These are phyloP conservation scores for Salix arbutifolia DNA, from an alignment of 345 rosid species.

Conservation along the genomic window DNA sequence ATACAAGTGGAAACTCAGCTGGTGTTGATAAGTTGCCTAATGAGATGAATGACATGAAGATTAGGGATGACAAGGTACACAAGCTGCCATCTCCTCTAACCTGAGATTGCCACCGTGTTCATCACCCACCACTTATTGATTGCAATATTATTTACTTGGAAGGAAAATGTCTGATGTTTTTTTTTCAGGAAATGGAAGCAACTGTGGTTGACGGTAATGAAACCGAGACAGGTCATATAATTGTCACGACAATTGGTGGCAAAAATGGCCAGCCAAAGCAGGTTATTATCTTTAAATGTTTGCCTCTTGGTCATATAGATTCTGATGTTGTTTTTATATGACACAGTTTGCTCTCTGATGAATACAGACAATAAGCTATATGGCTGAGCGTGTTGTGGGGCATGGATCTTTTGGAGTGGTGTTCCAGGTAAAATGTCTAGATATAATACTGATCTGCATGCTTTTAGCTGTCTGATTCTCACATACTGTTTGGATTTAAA, in stretches of 20 bases:
- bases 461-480: not conserved
- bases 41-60: slow-evolving; percentile 89
- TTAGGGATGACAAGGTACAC: slow-evolving; percentile 76
- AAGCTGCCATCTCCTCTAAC: not conserved
- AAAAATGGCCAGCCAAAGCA: slow-evolving; percentile 78
- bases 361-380: slow-evolving; percentile 76
- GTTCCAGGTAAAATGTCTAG: slow-evolving; percentile 56
- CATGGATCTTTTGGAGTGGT: slow-evolving; percentile 96
- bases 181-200: slow-evolving; percentile 74
- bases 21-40: slow-evolving; percentile 78
- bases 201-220: slow-evolving; percentile 83
- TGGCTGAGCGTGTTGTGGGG: slow-evolving; percentile 98
- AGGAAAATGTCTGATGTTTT: not conserved
- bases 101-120: not conserved
- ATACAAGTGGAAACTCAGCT: slow-evolving; percentile 39
- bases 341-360: not conserved
- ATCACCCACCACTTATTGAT: not conserved
- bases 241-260: slow-evolving; percentile 80
- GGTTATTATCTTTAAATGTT: slow-evolving; percentile 34
- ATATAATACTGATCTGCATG: not conserved
- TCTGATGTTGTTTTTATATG: slow-evolving; percentile 4
- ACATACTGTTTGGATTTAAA: not conserved
- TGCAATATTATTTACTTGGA: not conserved
- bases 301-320: not conserved
- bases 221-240: slow-evolving; percentile 78